A percentile compares a stretch with the other conserved stretches of the same genome.
Evolutionary conservation across 495 filamentous ascomycete species (phyloP).

Genomic region (Aspergillus indologenus): DNA sequence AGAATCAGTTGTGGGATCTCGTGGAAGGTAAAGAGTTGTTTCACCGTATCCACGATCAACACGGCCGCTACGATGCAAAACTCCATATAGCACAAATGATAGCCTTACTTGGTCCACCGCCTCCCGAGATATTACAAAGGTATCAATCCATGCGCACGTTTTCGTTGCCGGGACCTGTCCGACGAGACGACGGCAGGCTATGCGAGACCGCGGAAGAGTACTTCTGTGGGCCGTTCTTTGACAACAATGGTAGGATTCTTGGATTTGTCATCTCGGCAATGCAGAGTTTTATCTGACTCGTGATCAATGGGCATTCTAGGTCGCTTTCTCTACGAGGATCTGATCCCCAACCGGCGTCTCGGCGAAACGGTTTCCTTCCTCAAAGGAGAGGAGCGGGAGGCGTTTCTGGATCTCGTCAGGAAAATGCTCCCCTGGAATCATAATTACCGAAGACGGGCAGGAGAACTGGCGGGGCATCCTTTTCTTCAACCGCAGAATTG

Average conservation of each 20-base stretch:
- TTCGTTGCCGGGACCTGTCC: conserved; percentile 20
- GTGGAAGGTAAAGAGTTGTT: conserved; percentile 43
- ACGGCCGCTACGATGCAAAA: conserved; percentile 22
- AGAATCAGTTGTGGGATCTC: conserved; percentile 41
- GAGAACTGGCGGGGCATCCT: conserved; percentile 32
- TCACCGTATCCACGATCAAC: conserved; percentile 19
- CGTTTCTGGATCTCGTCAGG: conserved; percentile 35
- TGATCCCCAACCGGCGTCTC: conserved; percentile 22
- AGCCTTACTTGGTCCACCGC: conserved; percentile 41
- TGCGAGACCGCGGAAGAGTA: conserved; percentile 17
- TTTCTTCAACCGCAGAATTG: conserved; percentile 43
- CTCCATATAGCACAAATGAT: conserved; percentile 43
- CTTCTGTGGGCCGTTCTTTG: conserved; percentile 26
- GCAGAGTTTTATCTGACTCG: too few species aligned
- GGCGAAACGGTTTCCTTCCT: conserved; percentile 17
- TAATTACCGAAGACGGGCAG: conserved; percentile 31
- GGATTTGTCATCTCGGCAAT: neutral
- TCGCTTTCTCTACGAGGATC: conserved; percentile 18
- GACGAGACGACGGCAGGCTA: conserved; percentile 11
- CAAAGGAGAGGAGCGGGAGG: conserved; percentile 23
- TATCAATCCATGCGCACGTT: conserved; percentile 15
- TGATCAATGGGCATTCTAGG: too few species aligned
- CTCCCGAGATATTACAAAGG: conserved; percentile 30
- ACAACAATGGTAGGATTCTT: conserved; percentile 17
- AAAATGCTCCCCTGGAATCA: conserved; percentile 39